A percentile compares a stretch with the other conserved stretches of the same genome.
These are phyloP conservation scores for Typha latifolia DNA, from an alignment of 176 grass and related monocot species.

Conservation along the genomic window DNA sequence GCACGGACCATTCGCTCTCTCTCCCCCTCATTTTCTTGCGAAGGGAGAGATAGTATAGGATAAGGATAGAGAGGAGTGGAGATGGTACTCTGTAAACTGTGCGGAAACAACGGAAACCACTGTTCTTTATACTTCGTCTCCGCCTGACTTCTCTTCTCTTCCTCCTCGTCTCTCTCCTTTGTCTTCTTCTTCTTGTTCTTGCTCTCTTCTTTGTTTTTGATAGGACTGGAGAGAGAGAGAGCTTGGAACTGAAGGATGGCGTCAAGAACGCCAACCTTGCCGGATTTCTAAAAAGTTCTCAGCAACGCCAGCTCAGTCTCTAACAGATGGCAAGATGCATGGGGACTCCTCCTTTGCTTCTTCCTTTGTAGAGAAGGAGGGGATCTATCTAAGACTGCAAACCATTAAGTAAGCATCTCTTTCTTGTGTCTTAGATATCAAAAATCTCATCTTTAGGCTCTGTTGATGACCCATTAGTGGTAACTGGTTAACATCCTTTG, in stretches of 20 bases:
- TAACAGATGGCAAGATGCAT: no score
- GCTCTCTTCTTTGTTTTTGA: neutral
- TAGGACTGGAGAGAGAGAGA: neutral
- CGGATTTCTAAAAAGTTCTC: no score
- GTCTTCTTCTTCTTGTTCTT: neutral
- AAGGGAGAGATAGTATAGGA: neutral
- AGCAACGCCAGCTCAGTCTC: no score
- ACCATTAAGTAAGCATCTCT: no score
- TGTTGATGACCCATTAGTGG: no score
- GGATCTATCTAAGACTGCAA: no score
- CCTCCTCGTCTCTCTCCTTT: neutral
- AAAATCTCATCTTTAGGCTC: no score
- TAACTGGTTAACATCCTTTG: no score
- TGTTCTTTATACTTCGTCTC: neutral
- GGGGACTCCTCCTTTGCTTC: no score
- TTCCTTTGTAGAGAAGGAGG: no score
- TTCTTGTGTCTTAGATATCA: no score
- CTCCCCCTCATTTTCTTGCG: neutral
- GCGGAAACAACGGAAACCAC: neutral
- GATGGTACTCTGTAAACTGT: neutral
- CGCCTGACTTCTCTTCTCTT: no score
- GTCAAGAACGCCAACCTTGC: neutral
- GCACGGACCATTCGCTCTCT: neutral
- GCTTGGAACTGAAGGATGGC: neutral
- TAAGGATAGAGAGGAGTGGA: neutral